Conservation (phyloP, 2,329 filamentous ascomycete genomes). For the Sporothrix brunneoviolacea region DNA sequence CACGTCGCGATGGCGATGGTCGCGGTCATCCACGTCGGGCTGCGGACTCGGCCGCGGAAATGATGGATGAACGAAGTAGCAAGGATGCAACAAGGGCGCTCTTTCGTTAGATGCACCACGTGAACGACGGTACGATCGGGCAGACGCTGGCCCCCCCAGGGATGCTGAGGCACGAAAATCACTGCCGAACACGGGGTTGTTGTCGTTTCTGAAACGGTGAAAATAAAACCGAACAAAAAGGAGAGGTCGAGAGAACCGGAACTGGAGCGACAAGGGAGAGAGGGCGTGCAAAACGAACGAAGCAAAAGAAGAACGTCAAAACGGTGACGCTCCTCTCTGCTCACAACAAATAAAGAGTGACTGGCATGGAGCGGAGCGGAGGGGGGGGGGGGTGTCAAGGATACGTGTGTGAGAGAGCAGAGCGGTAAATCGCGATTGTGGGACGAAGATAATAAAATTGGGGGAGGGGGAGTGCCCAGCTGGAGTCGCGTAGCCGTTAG, state of each 20-base stretch:
- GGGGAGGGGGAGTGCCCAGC: slow-evolving; percentile 4
- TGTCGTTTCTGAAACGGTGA: background rate
- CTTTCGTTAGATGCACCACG: background rate
- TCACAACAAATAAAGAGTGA: slow-evolving; percentile 12
- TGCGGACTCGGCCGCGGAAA: slow-evolving; percentile 6
- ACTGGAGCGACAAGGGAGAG: background rate
- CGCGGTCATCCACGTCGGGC: slow-evolving; percentile 4
- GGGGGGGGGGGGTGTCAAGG: background rate
- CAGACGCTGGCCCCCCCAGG: too few species aligned
- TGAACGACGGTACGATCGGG: background rate
- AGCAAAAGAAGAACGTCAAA: background rate
- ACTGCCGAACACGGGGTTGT: background rate
- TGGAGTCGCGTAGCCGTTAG: too few species aligned
- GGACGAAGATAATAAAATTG: slow-evolving; percentile 6
- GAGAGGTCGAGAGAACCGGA: background rate
- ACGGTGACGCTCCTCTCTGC: background rate
- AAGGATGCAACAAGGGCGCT: background rate
- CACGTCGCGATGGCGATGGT: slow-evolving; percentile 11
- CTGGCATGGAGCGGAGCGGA: slow-evolving; percentile 10
- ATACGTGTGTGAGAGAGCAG: slow-evolving; percentile 2
- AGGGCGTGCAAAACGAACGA: background rate
- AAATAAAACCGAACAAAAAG: background rate
- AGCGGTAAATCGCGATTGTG: slow-evolving; percentile 9
- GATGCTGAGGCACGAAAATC: background rate
- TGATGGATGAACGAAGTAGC: background rate